Evolutionary conservation across 768 basidiomycete species (phyloP).

Genomic region (Gymnopilus dilepis): DNA sequence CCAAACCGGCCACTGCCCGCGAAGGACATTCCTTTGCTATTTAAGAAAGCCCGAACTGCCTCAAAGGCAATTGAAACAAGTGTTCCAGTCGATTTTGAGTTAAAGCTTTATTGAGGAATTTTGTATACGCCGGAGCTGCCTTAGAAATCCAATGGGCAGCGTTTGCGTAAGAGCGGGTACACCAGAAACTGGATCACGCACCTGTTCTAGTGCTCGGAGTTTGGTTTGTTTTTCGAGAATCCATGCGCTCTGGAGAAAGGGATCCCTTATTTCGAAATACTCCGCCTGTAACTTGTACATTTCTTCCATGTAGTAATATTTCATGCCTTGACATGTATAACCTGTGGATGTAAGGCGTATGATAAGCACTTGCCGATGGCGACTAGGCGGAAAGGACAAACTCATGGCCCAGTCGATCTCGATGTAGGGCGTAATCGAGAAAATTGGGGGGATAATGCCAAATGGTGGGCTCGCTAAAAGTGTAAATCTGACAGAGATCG

Average conservation of each 20-base stretch:
- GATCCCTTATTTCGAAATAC: neutral
- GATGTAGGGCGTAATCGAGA: neutral
- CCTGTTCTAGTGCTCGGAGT: neutral
- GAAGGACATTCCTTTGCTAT: too few relatives aligned
- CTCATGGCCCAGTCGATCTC: neutral
- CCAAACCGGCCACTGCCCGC: too few relatives aligned
- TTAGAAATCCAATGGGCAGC: neutral
- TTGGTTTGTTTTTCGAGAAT: neutral
- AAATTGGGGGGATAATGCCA: neutral
- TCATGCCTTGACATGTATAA: neutral
- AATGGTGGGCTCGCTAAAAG: neutral
- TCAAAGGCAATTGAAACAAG: too few relatives aligned
- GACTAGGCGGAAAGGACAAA: neutral
- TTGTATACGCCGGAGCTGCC: neutral
- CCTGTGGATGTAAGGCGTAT: neutral
- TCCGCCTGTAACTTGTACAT: neutral
- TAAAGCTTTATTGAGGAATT: neutral
- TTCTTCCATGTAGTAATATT: neutral
- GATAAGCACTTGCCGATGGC: neutral
- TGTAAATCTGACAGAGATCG: neutral
- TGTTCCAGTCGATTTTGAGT: neutral
- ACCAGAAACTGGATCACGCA: neutral
- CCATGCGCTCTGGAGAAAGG: neutral
- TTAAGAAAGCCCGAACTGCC: too few relatives aligned
- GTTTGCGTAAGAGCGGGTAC: neutral